phyloP scores from a whole-genome alignment of 768 basidiomycete species.

The Hygrophorus russula region DNA sequence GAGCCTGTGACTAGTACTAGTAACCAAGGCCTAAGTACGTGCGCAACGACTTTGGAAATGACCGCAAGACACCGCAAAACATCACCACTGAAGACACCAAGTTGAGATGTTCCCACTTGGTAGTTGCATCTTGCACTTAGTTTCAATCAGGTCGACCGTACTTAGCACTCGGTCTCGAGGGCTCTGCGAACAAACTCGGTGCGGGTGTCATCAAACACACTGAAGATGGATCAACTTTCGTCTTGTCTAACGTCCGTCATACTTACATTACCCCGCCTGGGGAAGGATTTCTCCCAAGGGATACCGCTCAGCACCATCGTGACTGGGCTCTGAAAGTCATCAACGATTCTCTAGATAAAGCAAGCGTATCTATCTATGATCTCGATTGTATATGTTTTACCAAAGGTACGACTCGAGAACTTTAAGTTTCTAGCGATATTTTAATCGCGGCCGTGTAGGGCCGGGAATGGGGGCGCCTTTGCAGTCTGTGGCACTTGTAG shows the following conservation, averaged over 20 bases:
- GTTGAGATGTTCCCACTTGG: conserved; percentile 13
- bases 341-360: conserved; percentile 59
- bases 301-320: conserved; percentile 93
- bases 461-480: conserved; percentile 99
- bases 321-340: conserved; percentile 85
- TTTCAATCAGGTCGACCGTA: conserved; percentile 43
- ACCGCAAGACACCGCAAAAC: conserved; percentile 5
- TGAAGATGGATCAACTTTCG: conserved; percentile 56
- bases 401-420: conserved; percentile 51
- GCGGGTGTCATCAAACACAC: conserved; percentile 85
- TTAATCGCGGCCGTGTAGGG: conserved; percentile 33
- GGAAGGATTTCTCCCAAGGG: conserved; percentile 92
- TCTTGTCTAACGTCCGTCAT: conserved; percentile 89
- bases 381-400: conserved; percentile 96
- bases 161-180: conserved; percentile 93
- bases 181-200: conserved; percentile 96
- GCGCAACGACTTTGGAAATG: no score
- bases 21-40: no score
- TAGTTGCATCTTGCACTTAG: background rate
- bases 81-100: conserved; percentile 25
- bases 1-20: no score
- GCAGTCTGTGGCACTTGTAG: conserved; percentile 90
- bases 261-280: conserved; percentile 99
- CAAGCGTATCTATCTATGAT: conserved; percentile 60
- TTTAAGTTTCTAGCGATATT: background rate